phyloP scores from a whole-genome alignment of 2,329 filamentous ascomycete species.

The Dactylellina leptospora region DNA sequence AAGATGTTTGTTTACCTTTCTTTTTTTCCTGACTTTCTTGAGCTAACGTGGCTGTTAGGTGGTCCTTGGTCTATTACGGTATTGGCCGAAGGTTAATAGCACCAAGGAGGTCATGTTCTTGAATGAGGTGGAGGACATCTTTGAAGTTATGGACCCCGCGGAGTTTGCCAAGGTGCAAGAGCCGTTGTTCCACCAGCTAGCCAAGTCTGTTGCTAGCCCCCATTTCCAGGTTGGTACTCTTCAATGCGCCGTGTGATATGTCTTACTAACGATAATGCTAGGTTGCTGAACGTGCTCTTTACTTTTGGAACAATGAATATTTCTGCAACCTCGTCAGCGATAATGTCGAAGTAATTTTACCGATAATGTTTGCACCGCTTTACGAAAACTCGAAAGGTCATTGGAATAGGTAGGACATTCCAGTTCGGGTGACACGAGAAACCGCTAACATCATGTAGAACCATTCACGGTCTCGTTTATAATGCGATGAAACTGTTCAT shows the following conservation, averaged over 20 bases:
- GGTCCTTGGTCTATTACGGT: constrained; percentile 89
- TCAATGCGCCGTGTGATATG: constrained; percentile 24
- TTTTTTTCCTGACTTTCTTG: neutral
- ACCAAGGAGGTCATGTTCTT: constrained; percentile 99
- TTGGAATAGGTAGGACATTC: constrained; percentile 82
- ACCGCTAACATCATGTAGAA: constrained; percentile 69
- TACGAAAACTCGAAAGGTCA: constrained; percentile 99
- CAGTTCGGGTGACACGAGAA: neutral
- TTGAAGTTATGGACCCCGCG: constrained; percentile 98
- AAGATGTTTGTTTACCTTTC: constrained; percentile 74
- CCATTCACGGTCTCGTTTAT: constrained; percentile 99
- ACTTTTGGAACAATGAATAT: constrained; percentile 99
- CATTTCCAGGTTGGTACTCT: constrained; percentile 81
- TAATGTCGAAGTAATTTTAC: constrained; percentile 96
- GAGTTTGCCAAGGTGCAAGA: constrained; percentile 99
- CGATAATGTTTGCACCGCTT: constrained; percentile 98
- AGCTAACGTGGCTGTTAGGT: constrained; percentile 67
- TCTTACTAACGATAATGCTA: constrained; percentile 57
- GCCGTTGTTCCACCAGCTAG: constrained; percentile 93
- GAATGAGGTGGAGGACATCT: constrained; percentile 99
- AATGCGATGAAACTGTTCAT: constrained; percentile 99
- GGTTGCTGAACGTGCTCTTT: constrained; percentile 94
- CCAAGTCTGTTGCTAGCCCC: constrained; percentile 96
- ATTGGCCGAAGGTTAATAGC: constrained; percentile 99
- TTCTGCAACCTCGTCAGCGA: constrained; percentile 99